These are phyloP conservation scores for Komagataella phaffii DNA, from an alignment of 805 yeast genomes.

Conservation along the genomic window DNA sequence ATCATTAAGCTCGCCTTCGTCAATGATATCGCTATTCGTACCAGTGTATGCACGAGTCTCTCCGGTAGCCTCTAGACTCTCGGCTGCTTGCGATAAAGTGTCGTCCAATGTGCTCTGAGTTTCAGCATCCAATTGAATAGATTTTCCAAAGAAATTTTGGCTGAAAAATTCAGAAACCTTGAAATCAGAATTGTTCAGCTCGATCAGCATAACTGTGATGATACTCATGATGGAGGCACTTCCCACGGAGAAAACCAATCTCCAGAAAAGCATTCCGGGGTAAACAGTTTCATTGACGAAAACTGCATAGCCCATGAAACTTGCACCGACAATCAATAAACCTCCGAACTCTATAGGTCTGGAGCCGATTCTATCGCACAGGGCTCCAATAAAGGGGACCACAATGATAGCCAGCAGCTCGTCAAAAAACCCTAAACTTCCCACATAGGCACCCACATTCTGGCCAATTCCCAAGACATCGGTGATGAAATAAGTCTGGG, in stretches of 20 bases:
- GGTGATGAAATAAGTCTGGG: conserved; percentile 18
- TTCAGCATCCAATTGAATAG: conserved; percentile 23
- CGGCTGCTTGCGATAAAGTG: conserved; percentile 9
- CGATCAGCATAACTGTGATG: conserved; percentile 34
- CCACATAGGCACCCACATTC: conserved; percentile 29
- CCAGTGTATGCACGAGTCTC: conserved; percentile 2
- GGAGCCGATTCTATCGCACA: conserved; percentile 51
- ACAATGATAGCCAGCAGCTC: conserved; percentile 38
- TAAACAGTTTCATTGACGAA: conserved; percentile 24
- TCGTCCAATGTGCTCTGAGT: conserved; percentile 2
- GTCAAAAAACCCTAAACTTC: conserved; percentile 40
- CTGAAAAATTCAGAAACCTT: conserved; percentile 13
- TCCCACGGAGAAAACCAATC: conserved; percentile 50
- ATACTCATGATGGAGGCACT: conserved; percentile 33
- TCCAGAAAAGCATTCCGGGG: conserved; percentile 35
- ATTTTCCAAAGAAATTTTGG: not conserved
- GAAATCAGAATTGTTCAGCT: conserved; percentile 30
- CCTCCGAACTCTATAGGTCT: conserved; percentile 36
- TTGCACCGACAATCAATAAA: conserved; percentile 29
- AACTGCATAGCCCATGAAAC: conserved; percentile 34
- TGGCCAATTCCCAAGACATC: conserved; percentile 15
- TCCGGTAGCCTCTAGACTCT: conserved; percentile 4
- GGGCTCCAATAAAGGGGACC: conserved; percentile 52
- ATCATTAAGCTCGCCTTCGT: conserved; percentile 1
- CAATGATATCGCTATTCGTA: conserved; percentile 6